Percentiles rank a stretch among this genome's conserved stretches.
These are phyloP conservation scores for Alisma plantagoaquatica DNA, from an alignment of 106 monocot species.

Conservation along the genomic window DNA sequence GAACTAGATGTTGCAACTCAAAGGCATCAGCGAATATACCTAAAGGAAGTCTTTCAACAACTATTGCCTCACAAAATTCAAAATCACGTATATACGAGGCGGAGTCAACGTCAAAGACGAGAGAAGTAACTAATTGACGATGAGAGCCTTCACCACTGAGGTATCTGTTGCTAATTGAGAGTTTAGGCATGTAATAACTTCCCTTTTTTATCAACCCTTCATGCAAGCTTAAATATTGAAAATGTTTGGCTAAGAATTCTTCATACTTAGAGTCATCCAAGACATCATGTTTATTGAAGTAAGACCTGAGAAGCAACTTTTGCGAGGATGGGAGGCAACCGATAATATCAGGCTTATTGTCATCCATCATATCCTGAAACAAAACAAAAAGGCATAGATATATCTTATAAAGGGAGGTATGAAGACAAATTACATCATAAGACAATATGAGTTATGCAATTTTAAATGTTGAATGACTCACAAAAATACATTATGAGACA, in stretches of 20 bases:
- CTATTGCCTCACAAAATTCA: slow-evolving; percentile 34
- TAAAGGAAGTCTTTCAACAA: slow-evolving; percentile 63
- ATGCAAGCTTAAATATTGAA: slow-evolving; percentile 16
- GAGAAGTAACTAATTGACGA: slow-evolving; percentile 39
- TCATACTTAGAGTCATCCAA: slow-evolving; percentile 23
- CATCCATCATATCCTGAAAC: slow-evolving; percentile 3
- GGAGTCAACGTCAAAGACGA: slow-evolving; percentile 18
- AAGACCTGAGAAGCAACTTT: slow-evolving; percentile 10
- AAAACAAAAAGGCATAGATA: not conserved
- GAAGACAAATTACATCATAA: too few relatives aligned
- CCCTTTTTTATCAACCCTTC: slow-evolving; percentile 6
- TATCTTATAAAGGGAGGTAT: too few relatives aligned
- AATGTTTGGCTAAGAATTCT: slow-evolving; percentile 14
- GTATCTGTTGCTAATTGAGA: slow-evolving; percentile 15
- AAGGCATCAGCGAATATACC: slow-evolving; percentile 93
- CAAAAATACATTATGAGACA: too few relatives aligned
- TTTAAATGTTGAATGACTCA: too few relatives aligned
- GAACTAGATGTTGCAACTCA: slow-evolving; percentile 73
- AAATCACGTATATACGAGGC: slow-evolving; percentile 14
- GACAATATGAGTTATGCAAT: too few relatives aligned
- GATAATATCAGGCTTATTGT: not conserved
- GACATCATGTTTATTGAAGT: slow-evolving; percentile 11
- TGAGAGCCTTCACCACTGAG: slow-evolving; percentile 84
- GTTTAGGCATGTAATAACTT: not conserved
- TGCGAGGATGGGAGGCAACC: slow-evolving; percentile 17